Evolutionary conservation across 1,139 yeast genomes (phyloP).

Genomic region (Suhomyces anneliseae): DNA sequence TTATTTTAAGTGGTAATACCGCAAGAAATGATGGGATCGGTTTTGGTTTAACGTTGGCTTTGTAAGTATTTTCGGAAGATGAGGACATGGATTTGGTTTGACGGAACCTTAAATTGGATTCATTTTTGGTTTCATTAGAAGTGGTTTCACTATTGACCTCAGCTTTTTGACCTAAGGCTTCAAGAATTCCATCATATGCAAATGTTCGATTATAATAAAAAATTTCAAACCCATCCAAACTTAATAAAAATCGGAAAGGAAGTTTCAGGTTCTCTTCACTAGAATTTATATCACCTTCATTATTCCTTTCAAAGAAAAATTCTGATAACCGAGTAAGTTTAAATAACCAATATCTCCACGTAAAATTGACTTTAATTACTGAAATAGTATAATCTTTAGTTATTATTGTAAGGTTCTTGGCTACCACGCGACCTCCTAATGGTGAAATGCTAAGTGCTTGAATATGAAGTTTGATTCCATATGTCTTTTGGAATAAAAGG

Average conservation of each 20-base stretch:
- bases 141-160: slow-evolving; percentile 1
- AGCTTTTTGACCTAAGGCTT: slow-evolving; percentile 29
- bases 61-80: slow-evolving; percentile 1
- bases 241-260: slow-evolving; percentile 61
- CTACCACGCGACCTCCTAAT: slow-evolving; percentile 78
- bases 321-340: slow-evolving; percentile 50
- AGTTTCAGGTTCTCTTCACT: slow-evolving; percentile 24
- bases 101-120: slow-evolving; percentile 6
- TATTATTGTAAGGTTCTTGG: slow-evolving; percentile 70
- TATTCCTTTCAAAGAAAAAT: slow-evolving; percentile 26
- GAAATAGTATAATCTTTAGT: slow-evolving; percentile 72
- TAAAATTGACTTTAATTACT: slow-evolving; percentile 66
- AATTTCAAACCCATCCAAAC: slow-evolving; percentile 75
- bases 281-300: slow-evolving; percentile 18
- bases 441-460: slow-evolving; percentile 76
- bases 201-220: slow-evolving; percentile 76
- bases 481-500: slow-evolving; percentile 62
- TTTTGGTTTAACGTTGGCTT: background rate
- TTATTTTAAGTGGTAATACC: slow-evolving; percentile 58
- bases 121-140: slow-evolving; percentile 1
- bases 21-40: slow-evolving; percentile 24
- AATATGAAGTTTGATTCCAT: slow-evolving; percentile 57
- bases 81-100: slow-evolving; percentile 1
- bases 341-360: slow-evolving; percentile 89
- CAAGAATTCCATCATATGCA: slow-evolving; percentile 70